A percentile compares a stretch with the other conserved stretches of the same genome.
Evolutionary conservation across 768 basidiomycete species (phyloP).

Genomic region (Termitomyces sp.): DNA sequence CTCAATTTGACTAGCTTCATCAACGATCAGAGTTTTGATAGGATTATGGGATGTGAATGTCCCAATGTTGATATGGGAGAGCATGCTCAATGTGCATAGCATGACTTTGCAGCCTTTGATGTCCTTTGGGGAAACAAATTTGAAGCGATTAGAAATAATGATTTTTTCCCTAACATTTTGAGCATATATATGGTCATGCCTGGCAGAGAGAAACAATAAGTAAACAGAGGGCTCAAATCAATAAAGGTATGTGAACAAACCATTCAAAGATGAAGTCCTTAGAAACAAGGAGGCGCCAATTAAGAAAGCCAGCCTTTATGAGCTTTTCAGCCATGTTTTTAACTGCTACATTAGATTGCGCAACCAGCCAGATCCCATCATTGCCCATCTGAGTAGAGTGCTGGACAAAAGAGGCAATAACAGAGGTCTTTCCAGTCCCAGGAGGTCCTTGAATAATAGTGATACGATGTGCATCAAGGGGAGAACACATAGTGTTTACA

Average conservation of each 20-base stretch:
- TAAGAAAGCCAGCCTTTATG: constrained; percentile 41
- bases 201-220: constrained; percentile 24
- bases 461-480: constrained; percentile 29
- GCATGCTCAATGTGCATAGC: constrained; percentile 77
- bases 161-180: constrained; percentile 39
- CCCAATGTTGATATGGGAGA: constrained; percentile 38
- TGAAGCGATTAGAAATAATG: constrained; percentile 46
- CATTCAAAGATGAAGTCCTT: constrained; percentile 60
- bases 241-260: constrained; percentile 30
- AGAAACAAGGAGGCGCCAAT: constrained; percentile 73
- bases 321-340: constrained; percentile 88
- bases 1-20: constrained; percentile 70
- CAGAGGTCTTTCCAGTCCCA: constrained; percentile 72
- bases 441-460: constrained; percentile 54
- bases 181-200: constrained; percentile 80
- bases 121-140: constrained; percentile 11
- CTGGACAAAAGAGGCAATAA: constrained; percentile 61
- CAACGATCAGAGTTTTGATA: constrained; percentile 48
- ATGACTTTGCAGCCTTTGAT: constrained; percentile 50
- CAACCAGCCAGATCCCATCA: constrained; percentile 72
- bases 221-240: not conserved
- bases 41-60: constrained; percentile 36
- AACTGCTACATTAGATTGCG: constrained; percentile 85
- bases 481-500: constrained; percentile 45
- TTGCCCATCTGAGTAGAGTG: constrained; percentile 35